phyloP scores from a whole-genome alignment of 202 grass and related monocot species.

The Elaeis oleifera region DNA sequence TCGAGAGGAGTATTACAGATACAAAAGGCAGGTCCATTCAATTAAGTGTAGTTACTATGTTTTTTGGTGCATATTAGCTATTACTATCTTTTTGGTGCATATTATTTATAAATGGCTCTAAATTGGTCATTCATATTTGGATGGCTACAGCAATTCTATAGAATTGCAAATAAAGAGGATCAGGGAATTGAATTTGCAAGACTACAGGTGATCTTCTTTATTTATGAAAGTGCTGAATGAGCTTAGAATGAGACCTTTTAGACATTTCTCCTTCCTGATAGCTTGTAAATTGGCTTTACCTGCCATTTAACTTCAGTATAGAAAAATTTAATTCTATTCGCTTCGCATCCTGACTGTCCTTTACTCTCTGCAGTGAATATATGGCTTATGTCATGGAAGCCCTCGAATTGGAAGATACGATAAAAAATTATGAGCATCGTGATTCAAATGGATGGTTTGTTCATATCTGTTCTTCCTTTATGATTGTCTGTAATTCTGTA shows the following conservation, averaged over 20 bases:
- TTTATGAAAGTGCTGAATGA: no score
- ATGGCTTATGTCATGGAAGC: conserved; percentile 94
- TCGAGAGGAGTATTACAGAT: conserved; percentile 95
- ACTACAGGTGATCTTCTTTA: no score
- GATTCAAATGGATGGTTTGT: conserved; percentile 96
- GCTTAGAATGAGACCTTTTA: no score
- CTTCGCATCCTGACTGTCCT: conserved; percentile 12
- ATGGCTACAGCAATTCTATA: no score
- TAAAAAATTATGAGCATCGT: conserved; percentile 86
- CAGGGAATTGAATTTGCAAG: no score
- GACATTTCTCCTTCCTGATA: no score
- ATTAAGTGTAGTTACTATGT: background rate
- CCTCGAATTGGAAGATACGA: conserved; percentile 88
- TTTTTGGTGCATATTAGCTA: no score
- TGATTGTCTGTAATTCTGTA: conserved; percentile 1
- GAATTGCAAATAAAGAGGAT: no score
- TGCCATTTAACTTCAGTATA: no score
- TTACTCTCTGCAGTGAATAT: conserved; percentile 65
- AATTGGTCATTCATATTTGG: background rate
- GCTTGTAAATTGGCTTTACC: no score
- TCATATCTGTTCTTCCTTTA: conserved; percentile 20
- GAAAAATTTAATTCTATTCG: no score
- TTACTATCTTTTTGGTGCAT: no score
- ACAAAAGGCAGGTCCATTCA: conserved; percentile 61
- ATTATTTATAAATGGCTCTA: background rate